Evolutionary conservation across 345 rosid genomes (phyloP), one percentile per base, ranked within the genome.

Genomic region (Salix koriyanagi): DNA sequence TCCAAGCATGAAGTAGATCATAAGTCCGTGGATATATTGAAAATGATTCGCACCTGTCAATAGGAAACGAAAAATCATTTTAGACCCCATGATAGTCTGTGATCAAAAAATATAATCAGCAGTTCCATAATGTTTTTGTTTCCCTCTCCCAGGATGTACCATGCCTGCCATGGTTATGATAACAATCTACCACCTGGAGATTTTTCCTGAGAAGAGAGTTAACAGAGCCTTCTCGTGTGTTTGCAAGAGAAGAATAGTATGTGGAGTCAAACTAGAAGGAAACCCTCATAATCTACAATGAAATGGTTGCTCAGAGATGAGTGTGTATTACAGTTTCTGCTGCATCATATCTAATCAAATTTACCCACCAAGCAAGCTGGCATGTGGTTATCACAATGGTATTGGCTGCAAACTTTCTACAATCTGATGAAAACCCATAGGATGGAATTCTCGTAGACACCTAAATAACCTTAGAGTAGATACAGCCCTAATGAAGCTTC

Each of bases 1-100:
- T 76, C 74, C 74, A 76, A 21, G 79, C 79, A 60, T 76, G 79
- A 6, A 76, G 79, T 66, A 76, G 65, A 88, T 95, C 99, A 41
- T 90, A 95, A 26, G 99, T 95, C 76, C 99, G 84, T 7, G 99
- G 99, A 26, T 95, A 95, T 2, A 91, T 90, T 62, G 99, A 95
- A 81, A 65, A 95, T 69, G 99, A 89, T 81, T 95, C 98, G 69
- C 99, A 95, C 99, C 99, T 95, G 86, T 65, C 36, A 69, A 52
- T n/a, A 25, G 71, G 0, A 66, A 71, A 64, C 30, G n/a, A 44
- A 41, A 21, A 62, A 48, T n/a, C 21, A 36, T 14, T 37, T 73
- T 32, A 60, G 60, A 36, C 62, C 75, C 1, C 36, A 70, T 8
- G 26, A 34, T 54, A 21, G 19, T 25, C 77, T 28, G 46, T 28